These are phyloP conservation scores for Dillenia turbinata DNA, from an alignment of 164 flowering plant genomes.

Conservation along the genomic window DNA sequence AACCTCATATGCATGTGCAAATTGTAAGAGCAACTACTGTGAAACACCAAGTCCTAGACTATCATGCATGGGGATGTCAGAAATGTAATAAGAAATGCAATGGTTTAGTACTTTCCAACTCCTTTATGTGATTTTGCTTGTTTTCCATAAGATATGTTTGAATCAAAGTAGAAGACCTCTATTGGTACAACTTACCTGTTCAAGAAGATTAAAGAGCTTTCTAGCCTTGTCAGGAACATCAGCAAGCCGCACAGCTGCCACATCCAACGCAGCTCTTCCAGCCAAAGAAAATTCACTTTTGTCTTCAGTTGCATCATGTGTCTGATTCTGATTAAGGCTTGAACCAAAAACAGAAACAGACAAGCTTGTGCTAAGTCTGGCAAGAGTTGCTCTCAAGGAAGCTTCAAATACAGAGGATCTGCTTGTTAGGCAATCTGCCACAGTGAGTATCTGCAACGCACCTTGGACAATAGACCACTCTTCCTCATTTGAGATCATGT, in stretches of 20 bases:
- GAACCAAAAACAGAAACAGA: slow-evolving; percentile 76
- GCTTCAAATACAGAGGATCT: slow-evolving; percentile 98
- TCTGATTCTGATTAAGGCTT: slow-evolving; percentile 55
- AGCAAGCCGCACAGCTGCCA: slow-evolving; percentile 76
- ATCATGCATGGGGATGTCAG: no score
- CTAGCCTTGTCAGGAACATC: slow-evolving; percentile 92
- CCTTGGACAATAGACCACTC: slow-evolving; percentile 99
- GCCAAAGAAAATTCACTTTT: slow-evolving; percentile 44
- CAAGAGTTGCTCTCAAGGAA: slow-evolving; percentile 86
- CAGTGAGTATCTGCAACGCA: slow-evolving; percentile 93
- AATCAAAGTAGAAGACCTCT: no score
- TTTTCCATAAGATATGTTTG: no score
- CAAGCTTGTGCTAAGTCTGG: slow-evolving; percentile 82
- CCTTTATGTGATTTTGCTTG: no score
- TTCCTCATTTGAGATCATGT: slow-evolving; percentile 80
- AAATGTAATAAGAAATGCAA: no score
- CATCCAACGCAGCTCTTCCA: slow-evolving; percentile 83
- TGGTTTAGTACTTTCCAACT: no score
- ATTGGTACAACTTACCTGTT: slow-evolving; percentile 50
- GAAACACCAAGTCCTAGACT: no score
- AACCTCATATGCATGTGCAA: no score
- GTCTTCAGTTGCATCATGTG: slow-evolving; percentile 35
- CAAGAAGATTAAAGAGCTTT: slow-evolving; percentile 75
- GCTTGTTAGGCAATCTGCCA: slow-evolving; percentile 91
- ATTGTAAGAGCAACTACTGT: no score